Evolutionary conservation across 441 rosid genomes (phyloP).

Genomic region (Biscutella laevigata): DNA sequence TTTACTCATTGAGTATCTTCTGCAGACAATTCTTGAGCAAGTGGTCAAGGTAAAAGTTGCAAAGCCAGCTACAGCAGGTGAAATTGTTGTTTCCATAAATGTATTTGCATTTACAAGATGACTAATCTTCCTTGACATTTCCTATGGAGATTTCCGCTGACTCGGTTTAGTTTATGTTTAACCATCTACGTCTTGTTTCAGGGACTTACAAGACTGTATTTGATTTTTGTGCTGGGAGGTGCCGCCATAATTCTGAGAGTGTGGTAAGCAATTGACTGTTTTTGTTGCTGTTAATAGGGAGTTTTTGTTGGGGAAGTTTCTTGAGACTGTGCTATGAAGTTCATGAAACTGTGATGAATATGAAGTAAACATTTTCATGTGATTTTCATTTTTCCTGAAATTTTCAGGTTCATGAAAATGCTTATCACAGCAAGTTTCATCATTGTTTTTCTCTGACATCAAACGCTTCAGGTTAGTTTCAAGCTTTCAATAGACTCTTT

Average conservation of each 20-base stretch:
- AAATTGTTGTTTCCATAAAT: not conserved
- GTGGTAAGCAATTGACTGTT: conserved; percentile 48
- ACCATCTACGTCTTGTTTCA: conserved; percentile 14
- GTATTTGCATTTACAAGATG: conserved; percentile 3
- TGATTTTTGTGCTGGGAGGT: conserved; percentile 90
- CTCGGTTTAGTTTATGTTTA: too few species aligned
- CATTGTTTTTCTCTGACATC: conserved; percentile 83
- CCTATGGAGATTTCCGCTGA: too few species aligned
- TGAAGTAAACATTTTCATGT: too few species aligned
- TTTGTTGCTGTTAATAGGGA: not conserved
- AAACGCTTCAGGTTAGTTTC: conserved; percentile 55
- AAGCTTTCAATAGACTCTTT: not conserved
- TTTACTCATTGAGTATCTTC: conserved; percentile 5
- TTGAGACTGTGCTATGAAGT: not conserved
- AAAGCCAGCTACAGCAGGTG: conserved; percentile 85
- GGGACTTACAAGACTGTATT: conserved; percentile 64
- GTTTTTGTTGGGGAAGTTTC: not conserved
- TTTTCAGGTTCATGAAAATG: conserved; percentile 90
- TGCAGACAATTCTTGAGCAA: conserved; percentile 53
- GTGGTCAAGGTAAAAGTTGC: conserved; percentile 59
- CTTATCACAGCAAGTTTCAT: conserved; percentile 79
- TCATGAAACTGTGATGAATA: not conserved
- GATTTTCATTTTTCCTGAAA: too few species aligned
- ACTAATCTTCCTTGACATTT: too few species aligned
- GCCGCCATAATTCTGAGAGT: conserved; percentile 91